These are phyloP conservation scores for Ustilago curta DNA, from an alignment of 1,284 basidiomycete genomes.

Conservation along the genomic window DNA sequence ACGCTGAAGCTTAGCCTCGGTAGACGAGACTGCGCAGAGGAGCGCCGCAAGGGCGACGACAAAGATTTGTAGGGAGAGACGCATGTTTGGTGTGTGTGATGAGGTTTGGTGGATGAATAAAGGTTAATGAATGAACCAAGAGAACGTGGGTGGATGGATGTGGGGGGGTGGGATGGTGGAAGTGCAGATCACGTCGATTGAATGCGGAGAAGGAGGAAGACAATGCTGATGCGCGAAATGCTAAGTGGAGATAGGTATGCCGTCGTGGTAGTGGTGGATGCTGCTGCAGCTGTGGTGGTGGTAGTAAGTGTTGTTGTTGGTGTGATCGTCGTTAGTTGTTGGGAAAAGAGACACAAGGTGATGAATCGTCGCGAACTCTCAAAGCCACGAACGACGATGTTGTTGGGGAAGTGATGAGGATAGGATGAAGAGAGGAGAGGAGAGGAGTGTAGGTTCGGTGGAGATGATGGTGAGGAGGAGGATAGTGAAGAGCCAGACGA, in stretches of 20 bases:
- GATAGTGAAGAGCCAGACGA: background rate
- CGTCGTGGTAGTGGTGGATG: slow-evolving; percentile 14
- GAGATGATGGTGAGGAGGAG: slow-evolving; percentile 3
- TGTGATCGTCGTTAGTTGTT: slow-evolving; percentile 4
- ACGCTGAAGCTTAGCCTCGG: slow-evolving; percentile 40
- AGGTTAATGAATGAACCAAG: background rate
- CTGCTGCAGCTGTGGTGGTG: slow-evolving; percentile 31
- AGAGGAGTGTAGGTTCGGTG: background rate
- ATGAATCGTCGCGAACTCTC: slow-evolving; percentile 39
- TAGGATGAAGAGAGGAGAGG: background rate
- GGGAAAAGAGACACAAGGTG: slow-evolving; percentile 2
- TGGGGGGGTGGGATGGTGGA: slow-evolving; percentile 4
- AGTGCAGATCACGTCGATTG: slow-evolving; percentile 31
- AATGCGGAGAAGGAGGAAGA: slow-evolving; percentile 4
- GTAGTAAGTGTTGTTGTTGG: slow-evolving; percentile 3
- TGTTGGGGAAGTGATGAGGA: slow-evolving; percentile 15
- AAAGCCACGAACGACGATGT: slow-evolving; percentile 34
- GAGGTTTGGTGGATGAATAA: slow-evolving; percentile 3
- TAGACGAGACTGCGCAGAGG: slow-evolving; percentile 33
- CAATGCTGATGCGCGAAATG: slow-evolving; percentile 33
- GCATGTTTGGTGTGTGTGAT: slow-evolving; percentile 32
- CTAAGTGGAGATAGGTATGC: slow-evolving; percentile 17
- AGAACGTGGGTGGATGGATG: slow-evolving; percentile 1
- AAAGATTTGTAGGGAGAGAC: slow-evolving; percentile 45
- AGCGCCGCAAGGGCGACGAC: slow-evolving; percentile 37